Conservation (phyloP, 2,329 filamentous ascomycete genomes). For the Penicillium nordicum region DNA sequence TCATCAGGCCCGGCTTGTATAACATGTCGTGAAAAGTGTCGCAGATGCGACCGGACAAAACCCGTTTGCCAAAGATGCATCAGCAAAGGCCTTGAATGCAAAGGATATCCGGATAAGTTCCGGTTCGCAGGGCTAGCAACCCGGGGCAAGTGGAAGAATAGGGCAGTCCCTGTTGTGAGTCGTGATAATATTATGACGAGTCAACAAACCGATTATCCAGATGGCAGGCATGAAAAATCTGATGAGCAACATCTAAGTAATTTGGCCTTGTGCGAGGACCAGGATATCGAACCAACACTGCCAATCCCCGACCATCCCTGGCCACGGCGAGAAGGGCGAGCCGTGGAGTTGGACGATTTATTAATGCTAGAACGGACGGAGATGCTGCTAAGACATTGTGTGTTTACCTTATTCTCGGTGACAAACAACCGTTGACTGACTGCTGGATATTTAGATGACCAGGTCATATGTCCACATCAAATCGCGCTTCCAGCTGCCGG, state of each 20-base stretch:
- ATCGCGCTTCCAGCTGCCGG: constrained; percentile 24
- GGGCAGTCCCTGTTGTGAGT: constrained; percentile 14
- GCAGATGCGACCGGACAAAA: constrained; percentile 31
- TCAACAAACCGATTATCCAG: background rate
- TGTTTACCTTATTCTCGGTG: background rate
- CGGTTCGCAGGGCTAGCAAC: constrained; percentile 31
- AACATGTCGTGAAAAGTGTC: constrained; percentile 35
- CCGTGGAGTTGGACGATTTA: constrained; percentile 1
- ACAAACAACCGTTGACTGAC: background rate
- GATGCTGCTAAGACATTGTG: background rate
- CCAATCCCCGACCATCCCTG: no score
- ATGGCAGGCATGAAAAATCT: background rate
- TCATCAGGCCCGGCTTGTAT: constrained; percentile 30
- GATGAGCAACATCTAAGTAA: no score
- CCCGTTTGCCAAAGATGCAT: constrained; percentile 31
- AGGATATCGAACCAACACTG: background rate
- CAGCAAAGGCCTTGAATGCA: constrained; percentile 30
- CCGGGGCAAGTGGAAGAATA: constrained; percentile 32
- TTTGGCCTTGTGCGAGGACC: no score
- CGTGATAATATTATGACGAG: background rate
- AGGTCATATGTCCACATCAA: constrained; percentile 29
- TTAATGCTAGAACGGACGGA: constrained; percentile 4
- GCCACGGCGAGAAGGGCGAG: background rate
- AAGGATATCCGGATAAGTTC: constrained; percentile 33
- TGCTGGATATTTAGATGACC: constrained; percentile 21